Conservation (phyloP, 306 rosid genomes). For the Ochetophila trinervis region DNA sequence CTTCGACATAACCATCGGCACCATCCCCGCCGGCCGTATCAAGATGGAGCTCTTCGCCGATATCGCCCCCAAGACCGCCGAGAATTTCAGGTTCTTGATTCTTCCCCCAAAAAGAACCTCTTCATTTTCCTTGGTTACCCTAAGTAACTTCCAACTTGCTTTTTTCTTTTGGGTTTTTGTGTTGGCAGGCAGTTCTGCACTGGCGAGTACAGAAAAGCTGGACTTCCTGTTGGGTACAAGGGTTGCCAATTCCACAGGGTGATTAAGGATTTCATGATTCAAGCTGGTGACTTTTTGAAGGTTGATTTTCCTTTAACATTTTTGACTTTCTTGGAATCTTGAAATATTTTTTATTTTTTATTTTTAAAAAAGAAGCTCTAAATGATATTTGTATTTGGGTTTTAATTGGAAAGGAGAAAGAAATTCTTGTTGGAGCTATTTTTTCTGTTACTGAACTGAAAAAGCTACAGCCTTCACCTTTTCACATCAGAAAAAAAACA, state of each 20-base stretch:
- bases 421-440: no score
- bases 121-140: constrained; percentile 16
- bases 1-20: constrained; percentile 95
- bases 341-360: no score
- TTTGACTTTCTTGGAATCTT: neutral
- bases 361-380: no score
- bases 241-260: constrained; percentile 96
- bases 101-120: no score
- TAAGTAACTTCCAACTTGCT: no score
- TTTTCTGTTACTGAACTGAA: no score
- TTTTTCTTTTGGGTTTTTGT: no score
- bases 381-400: no score
- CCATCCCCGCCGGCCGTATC: constrained; percentile 95
- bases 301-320: constrained; percentile 17
- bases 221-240: constrained; percentile 90
- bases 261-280: constrained; percentile 97
- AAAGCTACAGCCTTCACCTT: no score
- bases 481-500: no score
- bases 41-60: constrained; percentile 99
- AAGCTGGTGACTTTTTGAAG: constrained; percentile 94
- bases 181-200: constrained; percentile 88
- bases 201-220: constrained; percentile 95
- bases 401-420: no score
- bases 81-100: constrained; percentile 60
- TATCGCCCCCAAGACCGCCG: constrained; percentile 85